Conservation (phyloP, 164 flowering plant species). For the Macadamia integrifolia region DNA sequence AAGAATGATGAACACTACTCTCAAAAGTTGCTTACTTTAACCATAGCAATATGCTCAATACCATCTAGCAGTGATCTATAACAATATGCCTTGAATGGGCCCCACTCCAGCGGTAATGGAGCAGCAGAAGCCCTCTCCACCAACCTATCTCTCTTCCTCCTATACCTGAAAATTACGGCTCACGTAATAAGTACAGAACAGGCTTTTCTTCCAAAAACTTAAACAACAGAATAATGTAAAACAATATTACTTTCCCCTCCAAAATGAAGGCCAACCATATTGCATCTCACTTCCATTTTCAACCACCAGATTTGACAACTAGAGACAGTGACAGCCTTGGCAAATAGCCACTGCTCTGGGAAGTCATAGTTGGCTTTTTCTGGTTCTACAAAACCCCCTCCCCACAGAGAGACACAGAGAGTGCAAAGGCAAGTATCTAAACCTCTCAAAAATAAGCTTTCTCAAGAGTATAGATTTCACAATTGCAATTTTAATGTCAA, state of each 20-base stretch:
- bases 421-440: too few relatives aligned
- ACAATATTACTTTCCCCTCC: background rate
- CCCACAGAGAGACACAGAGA: too few relatives aligned
- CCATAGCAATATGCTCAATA: conserved; percentile 98
- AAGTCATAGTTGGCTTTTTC: too few relatives aligned
- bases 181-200: conserved; percentile 7
- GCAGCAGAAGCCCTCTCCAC: conserved; percentile 73
- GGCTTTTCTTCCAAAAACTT: background rate
- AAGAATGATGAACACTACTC: background rate
- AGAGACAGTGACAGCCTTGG: too few relatives aligned
- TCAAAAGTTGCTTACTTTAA: conserved; percentile 50
- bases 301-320: background rate
- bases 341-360: too few relatives aligned
- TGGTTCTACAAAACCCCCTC: too few relatives aligned
- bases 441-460: too few relatives aligned
- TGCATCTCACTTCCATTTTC: background rate
- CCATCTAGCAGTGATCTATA: conserved; percentile 78
- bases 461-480: too few relatives aligned
- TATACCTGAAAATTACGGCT: conserved; percentile 48
- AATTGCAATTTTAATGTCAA: too few relatives aligned
- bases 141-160: conserved; percentile 83
- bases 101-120: conserved; percentile 88
- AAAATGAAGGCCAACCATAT: background rate
- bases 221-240: background rate
- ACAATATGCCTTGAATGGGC: conserved; percentile 82